Evolutionary conservation across 2,329 filamentous ascomycete genomes (phyloP), one percentile per base, ranked within the genome.

Genomic region (Calonectria honghensis): DNA sequence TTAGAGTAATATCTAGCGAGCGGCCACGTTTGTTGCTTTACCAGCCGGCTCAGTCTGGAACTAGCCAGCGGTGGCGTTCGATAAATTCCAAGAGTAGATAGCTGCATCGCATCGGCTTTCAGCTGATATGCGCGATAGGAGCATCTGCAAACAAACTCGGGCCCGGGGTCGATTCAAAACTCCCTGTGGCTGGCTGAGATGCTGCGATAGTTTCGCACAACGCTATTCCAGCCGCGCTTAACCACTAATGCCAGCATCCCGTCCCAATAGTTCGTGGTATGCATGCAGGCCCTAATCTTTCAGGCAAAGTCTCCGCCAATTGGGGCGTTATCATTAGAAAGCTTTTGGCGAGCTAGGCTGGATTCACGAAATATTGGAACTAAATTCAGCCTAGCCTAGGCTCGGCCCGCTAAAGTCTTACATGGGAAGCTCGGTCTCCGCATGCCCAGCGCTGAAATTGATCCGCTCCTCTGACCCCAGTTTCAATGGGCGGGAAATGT

Each of bases 341-440:
- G 13, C 16, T 54, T 13, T 32, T 2, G 50, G 18, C 14, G 18
- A 31, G 29, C 24, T 14, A 27, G 51, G 51, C 27, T 52, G 6
- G 14, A 54, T 32, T 32, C 16, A 18, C 2, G 18, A 20, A n/a
- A 14, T 54, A 54, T 54, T 54, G 35, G 20, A 61, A 39, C 57
- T 61, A 39, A 61, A 16, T 24, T n/a, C 54, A 27, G n/a, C 32
- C 32, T 39, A 39, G 32, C 20, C 57, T 39, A 61, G 57, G 57
- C 20, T 29, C 57, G 57, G 35, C 6, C 57, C 57, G 57, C 57
- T 39, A 61, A 27, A 39, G 54, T 61, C 54, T 27, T 14, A 61
- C 54, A 37, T 35, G 32, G 54, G 54, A 10, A 61, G 9, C n/a
- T 14, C 14, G 6, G 6, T 5, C 51, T 16, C 51, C 29, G 51